These are phyloP conservation scores for Suillus paluster DNA, from an alignment of 768 basidiomycete species.

Conservation along the genomic window DNA sequence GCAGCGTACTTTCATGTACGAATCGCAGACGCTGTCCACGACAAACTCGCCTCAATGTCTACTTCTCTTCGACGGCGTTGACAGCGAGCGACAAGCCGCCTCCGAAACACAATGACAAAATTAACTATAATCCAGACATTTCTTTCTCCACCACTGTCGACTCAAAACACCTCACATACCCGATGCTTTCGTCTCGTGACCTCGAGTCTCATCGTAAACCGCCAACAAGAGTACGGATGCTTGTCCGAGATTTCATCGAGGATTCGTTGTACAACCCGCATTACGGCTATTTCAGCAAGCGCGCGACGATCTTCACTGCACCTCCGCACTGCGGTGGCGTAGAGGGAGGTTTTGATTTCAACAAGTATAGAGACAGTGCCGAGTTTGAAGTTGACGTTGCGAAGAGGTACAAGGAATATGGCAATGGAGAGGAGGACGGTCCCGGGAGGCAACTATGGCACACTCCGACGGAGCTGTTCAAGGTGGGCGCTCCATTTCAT, in stretches of 20 bases:
- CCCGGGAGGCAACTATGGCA: slow-evolving; percentile 96
- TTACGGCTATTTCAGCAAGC: slow-evolving; percentile 96
- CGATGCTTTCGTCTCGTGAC: slow-evolving; percentile 71
- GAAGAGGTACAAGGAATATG: slow-evolving; percentile 73
- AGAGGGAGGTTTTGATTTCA: slow-evolving; percentile 67
- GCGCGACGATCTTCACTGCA: slow-evolving; percentile 86
- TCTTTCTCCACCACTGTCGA: slow-evolving; percentile 53
- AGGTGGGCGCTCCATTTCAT: slow-evolving; percentile 51
- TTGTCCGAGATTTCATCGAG: slow-evolving; percentile 95
- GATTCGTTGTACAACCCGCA: slow-evolving; percentile 96
- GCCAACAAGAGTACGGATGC: slow-evolving; percentile 87
- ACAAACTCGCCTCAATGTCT: slow-evolving; percentile 24
- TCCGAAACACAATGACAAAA: slow-evolving; percentile 50
- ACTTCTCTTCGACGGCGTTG: slow-evolving; percentile 26
- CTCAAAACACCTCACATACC: slow-evolving; percentile 52
- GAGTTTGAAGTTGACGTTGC: slow-evolving; percentile 88
- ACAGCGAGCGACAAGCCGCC: slow-evolving; percentile 17
- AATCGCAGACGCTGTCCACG: slow-evolving; percentile 24
- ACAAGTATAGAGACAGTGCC: slow-evolving; percentile 60
- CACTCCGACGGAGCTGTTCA: slow-evolving; percentile 97
- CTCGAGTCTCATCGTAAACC: slow-evolving; percentile 53
- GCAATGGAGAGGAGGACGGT: slow-evolving; percentile 60
- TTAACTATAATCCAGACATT: slow-evolving; percentile 76
- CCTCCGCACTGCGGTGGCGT: slow-evolving; percentile 46
- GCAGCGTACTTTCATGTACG: slow-evolving; percentile 20